A percentile compares a stretch with the other conserved stretches of the same genome.
These are phyloP conservation scores for Puccinellia tenuiflora DNA, from an alignment of 176 grass and related monocot species.

Conservation along the genomic window DNA sequence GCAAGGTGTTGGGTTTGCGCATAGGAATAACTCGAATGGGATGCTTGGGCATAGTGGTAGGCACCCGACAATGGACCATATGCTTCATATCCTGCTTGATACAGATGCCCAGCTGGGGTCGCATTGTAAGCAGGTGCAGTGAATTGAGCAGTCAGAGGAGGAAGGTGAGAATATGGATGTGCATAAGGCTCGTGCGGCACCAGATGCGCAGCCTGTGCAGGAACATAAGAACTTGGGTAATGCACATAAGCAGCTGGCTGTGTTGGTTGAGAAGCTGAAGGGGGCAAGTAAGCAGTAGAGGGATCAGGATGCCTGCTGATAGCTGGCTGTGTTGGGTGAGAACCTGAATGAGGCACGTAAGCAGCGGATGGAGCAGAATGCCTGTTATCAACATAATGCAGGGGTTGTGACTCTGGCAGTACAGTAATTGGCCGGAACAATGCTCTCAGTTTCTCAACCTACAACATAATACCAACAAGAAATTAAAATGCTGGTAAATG, in stretches of 20 bases:
- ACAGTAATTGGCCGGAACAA: slow-evolving; percentile 40
- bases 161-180: slow-evolving; percentile 13
- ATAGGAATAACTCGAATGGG: slow-evolving; percentile 3
- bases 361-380: not conserved
- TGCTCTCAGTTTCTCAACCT: slow-evolving; percentile 46
- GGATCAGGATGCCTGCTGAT: not conserved
- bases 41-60: slow-evolving; percentile 16
- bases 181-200: slow-evolving; percentile 3
- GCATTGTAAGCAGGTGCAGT: not conserved
- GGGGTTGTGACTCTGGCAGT: slow-evolving; percentile 17
- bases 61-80: slow-evolving; percentile 1
- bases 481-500: not conserved
- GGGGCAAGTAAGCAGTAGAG: not conserved
- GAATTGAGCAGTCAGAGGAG: not conserved
- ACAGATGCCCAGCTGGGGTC: slow-evolving; percentile 5
- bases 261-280: not conserved
- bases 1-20: not conserved
- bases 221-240: slow-evolving; percentile 19
- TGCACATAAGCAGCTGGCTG: slow-evolving; percentile 14
- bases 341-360: not conserved
- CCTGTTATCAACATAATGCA: slow-evolving; percentile 28
- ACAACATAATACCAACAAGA: slow-evolving; percentile 23
- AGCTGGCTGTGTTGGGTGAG: not conserved
- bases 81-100: slow-evolving; percentile 13
- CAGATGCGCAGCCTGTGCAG: not conserved